Percentiles rank a stretch among this genome's conserved stretches.
Evolutionary conservation across 345 rosid species (phyloP).

Genomic region (Trapa incisa): DNA sequence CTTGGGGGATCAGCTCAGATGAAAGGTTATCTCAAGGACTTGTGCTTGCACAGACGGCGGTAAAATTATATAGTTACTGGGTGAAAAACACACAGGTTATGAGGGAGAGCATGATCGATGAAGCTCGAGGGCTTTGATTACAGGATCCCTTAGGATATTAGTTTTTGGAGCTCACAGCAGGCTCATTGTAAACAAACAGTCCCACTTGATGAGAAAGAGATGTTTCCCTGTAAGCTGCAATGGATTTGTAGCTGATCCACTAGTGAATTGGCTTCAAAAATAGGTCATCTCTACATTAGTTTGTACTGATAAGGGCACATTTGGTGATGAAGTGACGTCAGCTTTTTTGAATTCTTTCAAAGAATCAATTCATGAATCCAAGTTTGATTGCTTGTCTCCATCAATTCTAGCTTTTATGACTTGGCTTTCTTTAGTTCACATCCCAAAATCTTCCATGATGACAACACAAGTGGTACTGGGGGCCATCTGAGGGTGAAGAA

Average conservation of each 20-base stretch:
- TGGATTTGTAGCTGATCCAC: not conserved
- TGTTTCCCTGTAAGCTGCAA: not conserved
- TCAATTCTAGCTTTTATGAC: not conserved
- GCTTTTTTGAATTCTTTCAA: not conserved
- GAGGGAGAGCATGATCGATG: not conserved
- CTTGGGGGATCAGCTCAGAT: slow-evolving; percentile 22
- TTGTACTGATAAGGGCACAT: not conserved
- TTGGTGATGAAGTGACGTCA: not conserved
- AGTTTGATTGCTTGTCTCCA: not conserved
- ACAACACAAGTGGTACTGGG: too few species aligned
- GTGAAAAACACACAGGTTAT: not conserved
- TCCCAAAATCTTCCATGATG: too few species aligned
- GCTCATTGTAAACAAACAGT: not conserved
- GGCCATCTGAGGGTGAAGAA: too few species aligned
- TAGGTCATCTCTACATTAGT: not conserved
- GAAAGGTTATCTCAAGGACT: slow-evolving; percentile 26
- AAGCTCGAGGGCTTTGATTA: not conserved
- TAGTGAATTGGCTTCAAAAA: not conserved
- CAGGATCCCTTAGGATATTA: not conserved
- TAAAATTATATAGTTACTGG: not conserved
- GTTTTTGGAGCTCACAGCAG: not conserved
- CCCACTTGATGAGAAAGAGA: not conserved
- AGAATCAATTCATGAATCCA: not conserved
- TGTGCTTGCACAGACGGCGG: slow-evolving; percentile 26
- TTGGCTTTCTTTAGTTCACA: not conserved